phyloP scores from a whole-genome alignment of 345 rosid species.

The Cardamine resedifolia region DNA sequence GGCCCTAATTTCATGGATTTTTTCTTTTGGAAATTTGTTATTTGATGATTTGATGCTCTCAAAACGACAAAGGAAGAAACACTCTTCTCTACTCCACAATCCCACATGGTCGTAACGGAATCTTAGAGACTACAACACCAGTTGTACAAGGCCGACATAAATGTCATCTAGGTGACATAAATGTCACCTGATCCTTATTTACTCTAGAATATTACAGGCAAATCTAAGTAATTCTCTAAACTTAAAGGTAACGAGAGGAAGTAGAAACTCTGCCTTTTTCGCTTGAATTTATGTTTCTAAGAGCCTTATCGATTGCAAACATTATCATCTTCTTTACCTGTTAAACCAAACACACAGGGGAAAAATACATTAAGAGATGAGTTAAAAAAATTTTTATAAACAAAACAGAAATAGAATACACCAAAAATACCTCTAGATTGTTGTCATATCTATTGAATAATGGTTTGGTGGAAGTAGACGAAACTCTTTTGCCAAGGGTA shows the following conservation, averaged over 20 bases:
- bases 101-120: too few species aligned
- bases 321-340: slow-evolving; percentile 34
- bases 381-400: background rate
- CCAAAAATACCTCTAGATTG: slow-evolving; percentile 48
- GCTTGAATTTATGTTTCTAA: too few species aligned
- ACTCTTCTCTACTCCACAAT: too few species aligned
- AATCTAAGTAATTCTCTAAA: too few species aligned
- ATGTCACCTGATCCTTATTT: too few species aligned
- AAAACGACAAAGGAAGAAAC: too few species aligned
- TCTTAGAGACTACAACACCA: too few species aligned
- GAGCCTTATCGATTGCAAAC: background rate
- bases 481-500: slow-evolving; percentile 53
- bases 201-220: too few species aligned
- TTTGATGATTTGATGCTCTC: background rate
- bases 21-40: background rate
- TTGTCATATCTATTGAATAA: slow-evolving; percentile 48
- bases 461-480: slow-evolving; percentile 55
- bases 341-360: background rate
- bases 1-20: background rate
- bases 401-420: background rate
- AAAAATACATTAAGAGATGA: background rate
- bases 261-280: too few species aligned
- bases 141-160: too few species aligned
- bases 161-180: too few species aligned
- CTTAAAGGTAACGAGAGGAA: too few species aligned